Evolutionary conservation across 139 green algal species (phyloP), one percentile per base, ranked within the genome.

Genomic region (Choricystis sp.): DNA sequence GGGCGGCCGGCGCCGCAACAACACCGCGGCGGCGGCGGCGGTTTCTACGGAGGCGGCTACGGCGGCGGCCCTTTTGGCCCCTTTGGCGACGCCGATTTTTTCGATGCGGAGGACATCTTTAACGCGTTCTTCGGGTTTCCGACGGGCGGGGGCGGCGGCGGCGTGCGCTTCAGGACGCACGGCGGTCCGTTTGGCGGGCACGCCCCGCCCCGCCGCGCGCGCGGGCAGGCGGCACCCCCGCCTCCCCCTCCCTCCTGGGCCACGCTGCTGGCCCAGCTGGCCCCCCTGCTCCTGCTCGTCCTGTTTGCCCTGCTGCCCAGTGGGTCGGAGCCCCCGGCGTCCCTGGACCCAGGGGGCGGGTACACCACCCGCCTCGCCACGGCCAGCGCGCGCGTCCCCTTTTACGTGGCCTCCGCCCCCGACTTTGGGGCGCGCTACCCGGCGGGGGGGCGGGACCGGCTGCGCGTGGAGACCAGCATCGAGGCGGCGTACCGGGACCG

Each of bases 71-170:
- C 30, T 0, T 5, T 49, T 26, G 21, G 65, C n/a, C 26, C 20
- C 52, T 26, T 2, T 22, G 23, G 19, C 49, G 29, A 4, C 40
- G 29, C 52, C 58, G 71, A 66, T 1, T 71, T 72, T 3, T 77
- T 87, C 30, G 76, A 83, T 56, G 67, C 80, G 2, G 73, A 85
- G 20, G 80, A 86, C 59, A 70, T 86, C 40, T 80, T 78, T 66
- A 74, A 71, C 74, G 83, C 80, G 78, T 85, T 86, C 69, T 86
- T 86, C 48, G 71, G 71, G 9, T 72, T 73, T 27, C 73, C 70
- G 48, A 63, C 60, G 9, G 71, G 71, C 59, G 69, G 69, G 61
- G 22, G 14, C 40, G 59, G 59, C n/a, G 62, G 49, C 21, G 22
- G 29, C 25, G 30, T 57, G 19, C 40, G 9, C 9, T 70, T 73